Percentiles rank a stretch among this genome's conserved stretches.
These are phyloP conservation scores for Apophysomyces ossiformis DNA, from an alignment of 371 early-diverging fungal genomes.

Conservation along the genomic window DNA sequence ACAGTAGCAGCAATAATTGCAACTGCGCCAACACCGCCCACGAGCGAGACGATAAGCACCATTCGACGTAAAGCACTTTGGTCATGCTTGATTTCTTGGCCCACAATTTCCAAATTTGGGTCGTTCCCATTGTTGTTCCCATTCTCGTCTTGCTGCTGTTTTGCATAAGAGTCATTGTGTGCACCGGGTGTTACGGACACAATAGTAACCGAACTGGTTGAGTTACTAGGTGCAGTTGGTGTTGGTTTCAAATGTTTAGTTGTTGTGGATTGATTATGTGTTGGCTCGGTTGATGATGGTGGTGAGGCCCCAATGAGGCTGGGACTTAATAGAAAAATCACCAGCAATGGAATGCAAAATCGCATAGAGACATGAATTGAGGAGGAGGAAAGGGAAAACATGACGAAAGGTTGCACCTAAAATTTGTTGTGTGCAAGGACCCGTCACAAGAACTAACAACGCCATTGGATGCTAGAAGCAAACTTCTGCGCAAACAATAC, in stretches of 20 bases:
- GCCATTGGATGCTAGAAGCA: too few species aligned
- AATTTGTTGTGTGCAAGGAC: too few species aligned
- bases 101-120: constrained; percentile 2
- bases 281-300: too few species aligned
- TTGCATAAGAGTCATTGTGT: background rate
- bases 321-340: too few species aligned
- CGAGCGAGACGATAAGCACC: background rate
- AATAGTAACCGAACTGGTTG: background rate
- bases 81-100: constrained; percentile 5
- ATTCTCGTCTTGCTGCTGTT: background rate
- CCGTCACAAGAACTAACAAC: too few species aligned
- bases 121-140: background rate
- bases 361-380: background rate
- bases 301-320: too few species aligned
- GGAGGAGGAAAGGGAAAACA: too few species aligned
- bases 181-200: constrained; percentile 4
- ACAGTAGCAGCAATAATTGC: background rate
- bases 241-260: background rate
- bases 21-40: background rate
- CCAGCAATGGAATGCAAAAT: background rate
- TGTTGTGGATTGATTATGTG: background rate
- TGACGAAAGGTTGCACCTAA: too few species aligned
- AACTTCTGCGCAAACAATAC: too few species aligned
- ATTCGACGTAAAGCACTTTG: background rate
- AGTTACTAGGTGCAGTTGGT: background rate